phyloP scores from a whole-genome alignment of 2,329 filamentous ascomycete genomes.

The Fusarium fujikuroi region DNA sequence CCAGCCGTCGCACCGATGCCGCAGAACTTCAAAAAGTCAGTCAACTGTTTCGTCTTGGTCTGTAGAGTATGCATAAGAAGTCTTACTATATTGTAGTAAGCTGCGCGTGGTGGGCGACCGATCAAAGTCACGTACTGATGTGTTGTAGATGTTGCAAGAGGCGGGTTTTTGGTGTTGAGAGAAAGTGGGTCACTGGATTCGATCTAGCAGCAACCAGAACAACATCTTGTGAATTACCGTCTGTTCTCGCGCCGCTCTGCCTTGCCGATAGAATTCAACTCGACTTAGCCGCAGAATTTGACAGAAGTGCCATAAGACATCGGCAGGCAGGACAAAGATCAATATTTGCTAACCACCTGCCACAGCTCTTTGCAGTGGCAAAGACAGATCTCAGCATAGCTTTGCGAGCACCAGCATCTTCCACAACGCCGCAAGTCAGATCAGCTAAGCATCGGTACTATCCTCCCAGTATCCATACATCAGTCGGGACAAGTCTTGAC shows the following conservation, averaged over 20 bases:
- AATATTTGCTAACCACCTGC: no score
- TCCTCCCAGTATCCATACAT: no score
- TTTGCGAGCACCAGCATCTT: no score
- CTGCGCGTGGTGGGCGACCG: neutral
- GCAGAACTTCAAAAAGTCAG: no score
- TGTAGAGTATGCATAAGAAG: neutral
- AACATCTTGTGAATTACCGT: neutral
- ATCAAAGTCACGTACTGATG: neutral
- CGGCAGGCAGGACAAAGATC: neutral
- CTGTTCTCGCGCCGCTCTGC: no score
- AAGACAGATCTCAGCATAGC: no score
- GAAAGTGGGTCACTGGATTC: neutral
- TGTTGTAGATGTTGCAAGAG: neutral
- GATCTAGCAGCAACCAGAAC: neutral
- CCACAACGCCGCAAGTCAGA: no score
- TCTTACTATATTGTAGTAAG: neutral
- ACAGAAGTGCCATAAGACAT: no score
- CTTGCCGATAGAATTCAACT: neutral
- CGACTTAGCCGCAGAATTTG: accelerated
- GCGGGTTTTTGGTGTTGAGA: neutral
- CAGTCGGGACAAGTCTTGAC: no score
- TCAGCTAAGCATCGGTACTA: no score
- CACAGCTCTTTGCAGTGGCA: no score
- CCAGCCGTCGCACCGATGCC: neutral
- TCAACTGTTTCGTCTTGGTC: neutral